Evolutionary conservation across 2,329 filamentous ascomycete genomes (phyloP), one percentile per base, ranked within the genome.

Genomic region (Lecanicillium sp.): DNA sequence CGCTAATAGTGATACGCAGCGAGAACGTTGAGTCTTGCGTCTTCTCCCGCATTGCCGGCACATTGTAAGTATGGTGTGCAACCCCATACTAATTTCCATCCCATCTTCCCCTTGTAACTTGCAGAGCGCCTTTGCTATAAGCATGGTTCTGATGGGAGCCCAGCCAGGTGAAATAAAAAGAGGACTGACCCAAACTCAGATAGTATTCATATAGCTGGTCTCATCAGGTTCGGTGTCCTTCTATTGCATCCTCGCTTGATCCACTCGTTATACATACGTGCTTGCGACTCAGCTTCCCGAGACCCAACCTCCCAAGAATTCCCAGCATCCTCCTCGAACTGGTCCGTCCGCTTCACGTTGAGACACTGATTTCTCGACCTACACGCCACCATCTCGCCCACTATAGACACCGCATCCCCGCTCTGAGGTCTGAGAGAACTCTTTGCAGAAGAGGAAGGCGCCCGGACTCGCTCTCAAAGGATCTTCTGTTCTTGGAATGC

Each of bases 401-500:
- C 29, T 40, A 36, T 33, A 43, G 37, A 39, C 41, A 39, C 36
- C 37, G 36, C 41, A 30, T 35, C 41, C 32, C 36, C 36, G 33
- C 33, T 39, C 19, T 15, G 37, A 43, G 41, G 32, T 39, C 19
- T 15, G 37, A 43, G 41, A 35, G 36, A 13, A 13, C 19, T 20
- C n/a, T 20, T 13, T 34, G 35, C 40, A 20, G 36, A 42, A 42
- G 35, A 42, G 40, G 36, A 42, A 42, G 31, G 31, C 40, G 19
- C 27, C 33, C 28, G 30, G 29, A 19, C 35, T 27, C 13, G 31
- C 35, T 38, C 20, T 20, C 18, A 6, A 44, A 29, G 36, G 41
- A 48, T 49, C 45, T 48, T 51, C 52, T 52, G 49, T 52, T 53
- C 43, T 50, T 57, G 59, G 59, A 62, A 62, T 62, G 57, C 50